Percentiles rank a stretch among this genome's conserved stretches.
Conservation (phyloP, 352 stramenopile species). For the Phytophthora cajani region DNA sequence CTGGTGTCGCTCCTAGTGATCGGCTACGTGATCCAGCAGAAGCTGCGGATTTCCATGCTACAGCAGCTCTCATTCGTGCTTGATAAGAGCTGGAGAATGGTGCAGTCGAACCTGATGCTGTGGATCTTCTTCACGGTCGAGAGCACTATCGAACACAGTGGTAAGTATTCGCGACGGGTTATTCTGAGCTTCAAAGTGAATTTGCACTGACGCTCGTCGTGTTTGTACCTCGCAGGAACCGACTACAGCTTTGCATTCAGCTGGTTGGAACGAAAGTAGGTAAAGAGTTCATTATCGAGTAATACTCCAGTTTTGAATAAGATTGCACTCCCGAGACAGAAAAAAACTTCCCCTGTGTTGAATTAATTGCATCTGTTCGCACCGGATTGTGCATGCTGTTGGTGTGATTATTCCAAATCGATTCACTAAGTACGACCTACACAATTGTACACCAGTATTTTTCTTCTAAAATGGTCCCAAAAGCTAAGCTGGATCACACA, state of each 20-base stretch:
- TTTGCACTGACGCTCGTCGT: not conserved
- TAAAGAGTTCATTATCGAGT: too few species aligned
- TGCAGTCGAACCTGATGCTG: not conserved
- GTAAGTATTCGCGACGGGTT: not conserved
- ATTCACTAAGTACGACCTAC: not conserved
- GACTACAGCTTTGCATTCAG: not conserved
- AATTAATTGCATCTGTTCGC: not conserved
- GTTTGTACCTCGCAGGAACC: not conserved
- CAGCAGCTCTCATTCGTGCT: not conserved
- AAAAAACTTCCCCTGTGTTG: not conserved
- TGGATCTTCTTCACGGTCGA: conserved; percentile 3
- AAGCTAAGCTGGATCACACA: too few species aligned
- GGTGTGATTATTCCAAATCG: not conserved
- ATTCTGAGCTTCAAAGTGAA: not conserved
- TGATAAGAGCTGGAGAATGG: not conserved
- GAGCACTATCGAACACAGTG: not conserved
- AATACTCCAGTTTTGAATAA: not conserved
- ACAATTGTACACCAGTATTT: not conserved
- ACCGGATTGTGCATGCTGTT: not conserved
- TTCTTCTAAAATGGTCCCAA: too few species aligned
- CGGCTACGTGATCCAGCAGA: not conserved
- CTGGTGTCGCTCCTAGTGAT: not conserved
- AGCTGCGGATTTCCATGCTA: not conserved
- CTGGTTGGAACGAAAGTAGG: not conserved
- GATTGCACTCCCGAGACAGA: too few species aligned